phyloP scores from a whole-genome alignment of 352 stramenopile species.

The Chrysophaeum taylorii region DNA sequence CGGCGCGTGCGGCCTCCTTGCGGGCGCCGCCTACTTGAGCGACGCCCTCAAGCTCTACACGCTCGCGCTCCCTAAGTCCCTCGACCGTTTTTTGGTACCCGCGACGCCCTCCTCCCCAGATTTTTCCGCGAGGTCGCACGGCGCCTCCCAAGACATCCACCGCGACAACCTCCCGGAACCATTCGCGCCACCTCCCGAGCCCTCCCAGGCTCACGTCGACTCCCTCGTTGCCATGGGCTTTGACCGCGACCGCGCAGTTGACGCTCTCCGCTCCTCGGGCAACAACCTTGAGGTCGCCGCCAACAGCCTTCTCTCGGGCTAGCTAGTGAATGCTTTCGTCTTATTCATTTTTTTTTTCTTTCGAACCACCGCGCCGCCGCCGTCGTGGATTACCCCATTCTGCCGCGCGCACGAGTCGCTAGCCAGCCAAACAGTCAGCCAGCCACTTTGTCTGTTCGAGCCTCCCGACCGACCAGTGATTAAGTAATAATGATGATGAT shows the following conservation, averaged over 20 bases:
- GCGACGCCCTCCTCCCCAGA: background rate
- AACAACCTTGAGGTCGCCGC: constrained; percentile 44
- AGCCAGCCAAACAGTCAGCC: too few species aligned
- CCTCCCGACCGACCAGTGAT: too few species aligned
- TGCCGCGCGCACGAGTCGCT: constrained; percentile 5
- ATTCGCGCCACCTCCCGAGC: constrained; percentile 4
- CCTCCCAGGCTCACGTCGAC: constrained; percentile 31
- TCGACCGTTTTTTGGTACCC: background rate
- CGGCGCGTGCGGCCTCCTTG: background rate
- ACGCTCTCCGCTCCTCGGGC: constrained; percentile 28
- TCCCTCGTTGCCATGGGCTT: constrained; percentile 39
- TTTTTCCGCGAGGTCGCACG: background rate
- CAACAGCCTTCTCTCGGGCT: constrained; percentile 34
- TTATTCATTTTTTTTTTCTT: background rate
- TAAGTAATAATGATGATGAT: too few species aligned
- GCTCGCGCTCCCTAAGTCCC: background rate
- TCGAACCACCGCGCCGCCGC: background rate
- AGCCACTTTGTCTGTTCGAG: background rate
- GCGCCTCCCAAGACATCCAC: background rate
- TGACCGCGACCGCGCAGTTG: constrained; percentile 35
- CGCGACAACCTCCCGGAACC: background rate
- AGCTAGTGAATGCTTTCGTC: constrained; percentile 2
- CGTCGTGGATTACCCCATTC: background rate
- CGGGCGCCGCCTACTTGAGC: background rate
- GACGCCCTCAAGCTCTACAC: background rate